Conservation (phyloP, 495 filamentous ascomycete species). For the Penicillium bialowiezense region DNA sequence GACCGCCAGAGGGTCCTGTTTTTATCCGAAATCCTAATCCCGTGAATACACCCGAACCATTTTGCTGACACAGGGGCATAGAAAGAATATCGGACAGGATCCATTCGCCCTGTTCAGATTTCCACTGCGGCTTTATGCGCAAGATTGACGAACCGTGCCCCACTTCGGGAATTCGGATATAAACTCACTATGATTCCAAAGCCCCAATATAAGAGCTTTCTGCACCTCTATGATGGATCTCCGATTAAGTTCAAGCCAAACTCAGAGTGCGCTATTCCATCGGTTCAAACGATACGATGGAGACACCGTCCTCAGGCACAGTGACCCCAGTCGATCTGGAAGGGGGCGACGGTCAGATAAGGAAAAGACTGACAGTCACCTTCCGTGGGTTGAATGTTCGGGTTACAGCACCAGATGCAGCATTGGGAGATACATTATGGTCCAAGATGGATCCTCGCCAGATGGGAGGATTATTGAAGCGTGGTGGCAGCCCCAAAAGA, state of each 20-base stretch:
- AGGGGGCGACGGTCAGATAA: slow-evolving; percentile 15
- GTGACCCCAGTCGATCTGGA: slow-evolving; percentile 31
- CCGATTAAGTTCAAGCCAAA: neutral
- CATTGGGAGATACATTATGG: slow-evolving; percentile 35
- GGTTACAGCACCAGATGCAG: slow-evolving; percentile 40
- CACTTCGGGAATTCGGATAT: slow-evolving; percentile 22
- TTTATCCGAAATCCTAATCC: neutral
- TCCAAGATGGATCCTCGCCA: slow-evolving; percentile 36
- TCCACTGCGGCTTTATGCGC: neutral
- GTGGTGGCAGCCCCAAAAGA: slow-evolving; percentile 23
- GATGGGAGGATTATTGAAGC: slow-evolving; percentile 17
- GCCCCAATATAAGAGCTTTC: slow-evolving; percentile 4
- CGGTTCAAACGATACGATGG: too few species aligned
- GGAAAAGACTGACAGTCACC: slow-evolving; percentile 36
- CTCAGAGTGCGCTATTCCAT: too few species aligned
- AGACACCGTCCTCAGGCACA: slow-evolving; percentile 36
- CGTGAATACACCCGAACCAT: neutral
- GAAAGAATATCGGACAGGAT: too few species aligned
- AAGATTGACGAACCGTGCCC: neutral
- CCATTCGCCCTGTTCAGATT: neutral
- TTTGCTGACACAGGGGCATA: neutral
- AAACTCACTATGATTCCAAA: neutral
- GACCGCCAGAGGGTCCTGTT: neutral
- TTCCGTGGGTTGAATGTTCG: slow-evolving; percentile 36
- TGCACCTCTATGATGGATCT: neutral